These are phyloP conservation scores for Cutaneotrichosporon cyanovorans DNA, from an alignment of 1,284 basidiomycete species.

Conservation along the genomic window DNA sequence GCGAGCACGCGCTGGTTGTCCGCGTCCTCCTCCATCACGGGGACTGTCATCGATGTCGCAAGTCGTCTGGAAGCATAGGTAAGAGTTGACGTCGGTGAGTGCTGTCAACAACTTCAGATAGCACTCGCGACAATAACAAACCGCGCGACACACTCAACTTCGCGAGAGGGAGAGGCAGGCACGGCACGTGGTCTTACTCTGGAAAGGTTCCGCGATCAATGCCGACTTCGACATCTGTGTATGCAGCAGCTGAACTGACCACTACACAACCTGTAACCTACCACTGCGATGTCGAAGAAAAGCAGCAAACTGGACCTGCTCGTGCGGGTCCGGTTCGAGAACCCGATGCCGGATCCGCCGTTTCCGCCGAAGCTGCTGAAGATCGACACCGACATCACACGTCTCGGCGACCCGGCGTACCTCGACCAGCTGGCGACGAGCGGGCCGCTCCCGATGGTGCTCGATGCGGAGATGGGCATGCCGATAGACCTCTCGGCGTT, in stretches of 20 bases:
- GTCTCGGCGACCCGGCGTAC: conserved; percentile 77
- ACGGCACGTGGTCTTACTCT: no score
- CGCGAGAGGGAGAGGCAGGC: no score
- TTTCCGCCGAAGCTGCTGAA: conserved; percentile 88
- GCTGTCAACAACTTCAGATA: background rate
- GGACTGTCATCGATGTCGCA: conserved; percentile 3
- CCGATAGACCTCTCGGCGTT: conserved; percentile 76
- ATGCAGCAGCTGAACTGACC: no score
- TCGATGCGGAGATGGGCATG: conserved; percentile 91
- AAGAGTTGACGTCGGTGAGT: no score
- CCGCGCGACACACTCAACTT: no score
- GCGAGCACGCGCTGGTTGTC: conserved; percentile 29
- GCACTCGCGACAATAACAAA: no score
- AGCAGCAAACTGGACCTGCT: conserved; percentile 58
- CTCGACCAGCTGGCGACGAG: conserved; percentile 70
- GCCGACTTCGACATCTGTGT: no score
- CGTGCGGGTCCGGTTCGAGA: conserved; percentile 82
- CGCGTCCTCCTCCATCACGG: background rate
- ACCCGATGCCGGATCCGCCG: conserved; percentile 85
- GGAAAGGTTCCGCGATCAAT: no score
- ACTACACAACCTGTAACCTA: no score
- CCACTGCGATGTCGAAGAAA: conserved; percentile 33
- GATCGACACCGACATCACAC: conserved; percentile 69
- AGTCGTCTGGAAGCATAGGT: no score
- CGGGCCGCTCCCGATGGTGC: conserved; percentile 78